Evolutionary conservation across 352 stramenopile species (phyloP), one percentile per base, ranked within the genome.

Genomic region (Globisporangium iwayamae): DNA sequence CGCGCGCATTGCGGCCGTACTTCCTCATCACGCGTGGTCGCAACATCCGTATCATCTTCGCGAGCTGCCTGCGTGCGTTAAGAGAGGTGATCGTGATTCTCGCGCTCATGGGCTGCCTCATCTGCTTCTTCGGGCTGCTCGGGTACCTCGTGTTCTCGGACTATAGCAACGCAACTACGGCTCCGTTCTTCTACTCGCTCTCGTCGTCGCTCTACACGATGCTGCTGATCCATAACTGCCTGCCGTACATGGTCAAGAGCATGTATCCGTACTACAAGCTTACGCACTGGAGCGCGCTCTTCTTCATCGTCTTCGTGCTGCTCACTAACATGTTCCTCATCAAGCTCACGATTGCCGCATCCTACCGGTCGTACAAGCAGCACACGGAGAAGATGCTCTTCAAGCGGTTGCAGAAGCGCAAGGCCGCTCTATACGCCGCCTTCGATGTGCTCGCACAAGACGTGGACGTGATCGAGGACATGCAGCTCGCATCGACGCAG

Each of bases 31-130:
- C 81, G 11, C 70, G 85, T 38, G 79, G 85, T 10, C 75, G 85
- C 56, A 94, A 94, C 58, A 87, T 94, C 36, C 85, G 85, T 51
- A 88, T 94, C 52, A 91, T 94, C 57, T 94, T 94, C 60, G 86
- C 77, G 34, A 94, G 85, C 54, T 92, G 85, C 50, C 54, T 94
- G 41, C 85, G 87, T 38, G 85, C 85, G 8, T 62, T 94, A 58
- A 69, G 83, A 5, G 78, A 94, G 46, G 83, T 94, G 25, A 39
- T 87, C 54, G 78, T 94, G 41, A 79, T 94, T 57, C 66, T 94
- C 38, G 60, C 77, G 48, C 58, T 94, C 45, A 83, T 75, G 56
- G 88, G 89, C 47, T 91, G 80, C 64, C 84, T 94, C 66, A 78
- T 94, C 28, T 73, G 68, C 2, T 94, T 94, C 69, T 92, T 94